These are phyloP conservation scores for Phascolomyces articulosus DNA, from an alignment of 371 early-diverging fungal genomes.

Conservation along the genomic window DNA sequence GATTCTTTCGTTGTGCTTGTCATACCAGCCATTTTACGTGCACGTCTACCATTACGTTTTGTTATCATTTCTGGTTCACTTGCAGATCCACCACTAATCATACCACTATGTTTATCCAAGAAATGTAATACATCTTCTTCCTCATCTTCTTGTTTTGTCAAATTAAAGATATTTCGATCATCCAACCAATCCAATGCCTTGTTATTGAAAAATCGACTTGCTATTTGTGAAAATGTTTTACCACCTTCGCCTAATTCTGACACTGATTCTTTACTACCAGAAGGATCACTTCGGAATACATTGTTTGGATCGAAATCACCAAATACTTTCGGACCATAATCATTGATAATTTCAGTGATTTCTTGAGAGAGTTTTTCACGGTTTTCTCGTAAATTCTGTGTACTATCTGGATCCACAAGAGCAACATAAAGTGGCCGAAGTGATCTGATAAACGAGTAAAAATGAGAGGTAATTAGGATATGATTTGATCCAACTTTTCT, in stretches of 20 bases:
- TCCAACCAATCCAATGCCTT: conserved; percentile 43
- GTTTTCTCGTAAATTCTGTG: conserved; percentile 54
- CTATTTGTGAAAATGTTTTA: conserved; percentile 25
- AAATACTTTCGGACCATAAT: conserved; percentile 82
- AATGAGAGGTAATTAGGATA: background rate
- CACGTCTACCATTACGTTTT: background rate
- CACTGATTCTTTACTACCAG: background rate
- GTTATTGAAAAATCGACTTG: conserved; percentile 31
- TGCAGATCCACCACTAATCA: conserved; percentile 24
- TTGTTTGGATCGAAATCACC: conserved; percentile 64
- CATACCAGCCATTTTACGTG: conserved; percentile 1
- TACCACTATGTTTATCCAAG: conserved; percentile 7
- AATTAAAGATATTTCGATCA: conserved; percentile 54
- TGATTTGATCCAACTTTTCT: no score
- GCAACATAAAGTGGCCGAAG: conserved; percentile 78
- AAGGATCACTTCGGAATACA: conserved; percentile 20
- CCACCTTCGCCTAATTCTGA: conserved; percentile 19
- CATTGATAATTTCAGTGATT: conserved; percentile 77
- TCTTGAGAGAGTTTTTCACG: conserved; percentile 73
- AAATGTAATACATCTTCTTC: conserved; percentile 18
- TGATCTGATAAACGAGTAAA: conserved; percentile 45
- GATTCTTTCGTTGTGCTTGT: background rate
- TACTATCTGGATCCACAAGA: conserved; percentile 52
- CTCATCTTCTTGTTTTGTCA: conserved; percentile 35
- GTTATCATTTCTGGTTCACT: conserved; percentile 28